phyloP scores from a whole-genome alignment of 768 basidiomycete genomes.

The Exidia glandulosa region DNA sequence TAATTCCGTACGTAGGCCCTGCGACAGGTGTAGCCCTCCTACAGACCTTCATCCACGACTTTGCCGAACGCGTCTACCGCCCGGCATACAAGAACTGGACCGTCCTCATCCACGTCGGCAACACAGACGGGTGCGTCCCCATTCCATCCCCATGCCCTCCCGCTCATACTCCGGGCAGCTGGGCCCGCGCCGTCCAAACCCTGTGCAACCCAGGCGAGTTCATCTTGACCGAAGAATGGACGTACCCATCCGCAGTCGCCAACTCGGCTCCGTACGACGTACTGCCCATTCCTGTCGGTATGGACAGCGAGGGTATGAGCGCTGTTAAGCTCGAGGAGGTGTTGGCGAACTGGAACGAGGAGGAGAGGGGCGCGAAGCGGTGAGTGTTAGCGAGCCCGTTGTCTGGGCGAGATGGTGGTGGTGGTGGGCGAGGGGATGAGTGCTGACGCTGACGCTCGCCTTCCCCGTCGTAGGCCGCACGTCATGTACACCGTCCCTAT shows the following conservation, averaged over 20 bases:
- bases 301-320: slow-evolving; percentile 67
- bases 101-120: slow-evolving; percentile 49
- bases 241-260: slow-evolving; percentile 52
- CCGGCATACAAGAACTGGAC: slow-evolving; percentile 53
- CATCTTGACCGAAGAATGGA: slow-evolving; percentile 56
- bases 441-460: too few relatives aligned
- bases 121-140: slow-evolving; percentile 67
- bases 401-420: too few relatives aligned
- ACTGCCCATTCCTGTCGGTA: slow-evolving; percentile 41
- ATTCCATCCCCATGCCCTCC: too few relatives aligned
- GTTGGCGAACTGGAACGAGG: slow-evolving; percentile 56
- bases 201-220: slow-evolving; percentile 58
- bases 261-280: slow-evolving; percentile 29
- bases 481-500: slow-evolving; percentile 67
- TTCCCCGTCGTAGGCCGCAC: slow-evolving; percentile 37
- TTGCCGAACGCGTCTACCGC: slow-evolving; percentile 34
- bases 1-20: slow-evolving; percentile 11
- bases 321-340: slow-evolving; percentile 46
- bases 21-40: slow-evolving; percentile 49
- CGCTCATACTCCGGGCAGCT: too few relatives aligned
- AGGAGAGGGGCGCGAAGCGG: slow-evolving; percentile 43
- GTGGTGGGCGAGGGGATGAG: too few relatives aligned
- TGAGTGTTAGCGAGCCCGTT: too few relatives aligned
- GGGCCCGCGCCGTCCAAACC: slow-evolving; percentile 46
- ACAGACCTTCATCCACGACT: slow-evolving; percentile 45